Evolutionary conservation across 306 rosid species (phyloP).

Genomic region (Fragaria nilgerrensis): DNA sequence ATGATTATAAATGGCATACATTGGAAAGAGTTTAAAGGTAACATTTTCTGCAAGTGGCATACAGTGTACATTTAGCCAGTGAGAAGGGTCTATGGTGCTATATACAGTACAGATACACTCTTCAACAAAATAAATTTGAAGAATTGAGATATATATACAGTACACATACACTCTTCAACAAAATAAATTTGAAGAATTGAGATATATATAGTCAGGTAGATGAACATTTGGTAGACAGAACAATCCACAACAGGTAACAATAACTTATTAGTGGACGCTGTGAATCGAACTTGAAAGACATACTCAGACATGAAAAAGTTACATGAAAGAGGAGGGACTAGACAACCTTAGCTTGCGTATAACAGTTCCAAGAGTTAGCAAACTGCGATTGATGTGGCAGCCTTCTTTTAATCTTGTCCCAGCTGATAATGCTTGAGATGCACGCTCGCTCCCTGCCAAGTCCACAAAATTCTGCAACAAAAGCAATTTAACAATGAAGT

Average conservation of each 20-base stretch:
- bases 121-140: neutral
- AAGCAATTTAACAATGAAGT: constrained; percentile 7
- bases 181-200: neutral
- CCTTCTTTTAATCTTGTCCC: constrained; percentile 97
- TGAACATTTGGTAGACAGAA: neutral
- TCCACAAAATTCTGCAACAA: constrained; percentile 90
- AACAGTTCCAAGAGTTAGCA: constrained; percentile 87
- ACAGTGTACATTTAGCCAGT: neutral
- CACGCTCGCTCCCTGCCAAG: constrained; percentile 99
- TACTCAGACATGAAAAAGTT: neutral
- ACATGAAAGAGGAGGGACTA: constrained; percentile 30
- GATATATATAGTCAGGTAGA: neutral
- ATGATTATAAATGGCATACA: neutral
- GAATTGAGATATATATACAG: neutral
- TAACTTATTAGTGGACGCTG: neutral
- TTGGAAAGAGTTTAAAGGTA: neutral
- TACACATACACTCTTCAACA: neutral
- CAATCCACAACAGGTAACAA: neutral
- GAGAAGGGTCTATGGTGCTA: neutral
- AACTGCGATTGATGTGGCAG: constrained; percentile 97
- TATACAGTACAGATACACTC: neutral
- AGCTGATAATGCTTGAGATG: constrained; percentile 91
- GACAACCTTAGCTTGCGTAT: constrained; percentile 94
- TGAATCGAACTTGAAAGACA: neutral
- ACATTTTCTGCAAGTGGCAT: neutral